These are phyloP conservation scores for Fusarium falciforme DNA, from an alignment of 2,329 filamentous ascomycete genomes.

Conservation along the genomic window DNA sequence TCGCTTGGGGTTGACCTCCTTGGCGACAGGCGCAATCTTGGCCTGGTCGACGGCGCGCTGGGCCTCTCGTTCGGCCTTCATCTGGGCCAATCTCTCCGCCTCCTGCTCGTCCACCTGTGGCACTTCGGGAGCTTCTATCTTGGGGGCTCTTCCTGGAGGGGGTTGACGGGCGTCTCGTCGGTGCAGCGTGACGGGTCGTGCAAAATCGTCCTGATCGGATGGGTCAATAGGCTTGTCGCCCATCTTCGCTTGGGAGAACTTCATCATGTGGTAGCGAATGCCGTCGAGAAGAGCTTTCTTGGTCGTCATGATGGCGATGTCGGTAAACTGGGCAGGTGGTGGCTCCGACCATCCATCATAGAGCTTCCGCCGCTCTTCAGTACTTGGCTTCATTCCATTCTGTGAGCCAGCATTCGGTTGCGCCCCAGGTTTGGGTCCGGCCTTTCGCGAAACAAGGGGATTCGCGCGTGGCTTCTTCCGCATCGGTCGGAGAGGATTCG, in stretches of 20 bases:
- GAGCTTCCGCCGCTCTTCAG: slow-evolving; percentile 57
- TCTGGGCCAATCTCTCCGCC: slow-evolving; percentile 73
- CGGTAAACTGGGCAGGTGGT: slow-evolving; percentile 60
- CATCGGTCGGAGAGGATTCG: slow-evolving; percentile 54
- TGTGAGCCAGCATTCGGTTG: slow-evolving; percentile 35
- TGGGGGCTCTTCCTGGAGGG: slow-evolving; percentile 71
- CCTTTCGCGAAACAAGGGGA: slow-evolving; percentile 70
- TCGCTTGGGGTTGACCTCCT: slow-evolving; percentile 63
- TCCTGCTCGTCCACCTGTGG: slow-evolving; percentile 66
- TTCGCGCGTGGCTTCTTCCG: slow-evolving; percentile 62
- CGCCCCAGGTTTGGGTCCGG: slow-evolving; percentile 39
- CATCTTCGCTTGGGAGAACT: slow-evolving; percentile 72
- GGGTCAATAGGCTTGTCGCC: slow-evolving; percentile 74
- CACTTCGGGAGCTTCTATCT: slow-evolving; percentile 65
- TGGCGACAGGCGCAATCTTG: slow-evolving; percentile 88
- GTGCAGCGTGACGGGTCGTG: slow-evolving; percentile 87
- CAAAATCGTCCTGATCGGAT: slow-evolving; percentile 80
- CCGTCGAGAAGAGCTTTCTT: slow-evolving; percentile 84
- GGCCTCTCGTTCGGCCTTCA: slow-evolving; percentile 82
- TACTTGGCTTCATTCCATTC: slow-evolving; percentile 49
- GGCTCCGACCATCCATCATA: slow-evolving; percentile 70
- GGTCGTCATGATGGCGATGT: slow-evolving; percentile 81
- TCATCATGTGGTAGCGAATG: slow-evolving; percentile 88
- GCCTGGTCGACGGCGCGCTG: slow-evolving; percentile 89
- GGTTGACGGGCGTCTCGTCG: slow-evolving; percentile 84